phyloP scores from a whole-genome alignment of 2,329 filamentous ascomycete genomes.

The Atkinsonella texensis region DNA sequence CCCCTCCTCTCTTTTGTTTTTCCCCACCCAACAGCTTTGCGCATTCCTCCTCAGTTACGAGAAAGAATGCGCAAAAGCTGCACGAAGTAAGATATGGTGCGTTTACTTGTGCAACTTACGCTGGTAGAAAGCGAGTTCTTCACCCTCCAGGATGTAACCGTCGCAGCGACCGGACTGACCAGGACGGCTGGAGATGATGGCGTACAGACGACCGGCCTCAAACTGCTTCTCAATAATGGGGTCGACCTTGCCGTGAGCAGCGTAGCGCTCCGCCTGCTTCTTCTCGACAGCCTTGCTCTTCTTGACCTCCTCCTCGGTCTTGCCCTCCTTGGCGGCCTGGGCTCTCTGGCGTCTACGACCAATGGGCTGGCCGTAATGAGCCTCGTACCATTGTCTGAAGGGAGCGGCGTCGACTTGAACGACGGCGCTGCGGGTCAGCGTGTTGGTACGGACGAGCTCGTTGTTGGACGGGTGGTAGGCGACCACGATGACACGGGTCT shows the following conservation, averaged over 20 bases:
- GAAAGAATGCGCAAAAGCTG: not conserved
- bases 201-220: conserved; percentile 95
- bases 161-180: conserved; percentile 95
- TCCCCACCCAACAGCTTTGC: not conserved
- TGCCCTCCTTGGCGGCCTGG: conserved; percentile 44
- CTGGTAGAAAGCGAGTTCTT: conserved; percentile 99
- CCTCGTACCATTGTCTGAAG: conserved; percentile 99
- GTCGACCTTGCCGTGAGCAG: conserved; percentile 86
- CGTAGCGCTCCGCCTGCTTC: conserved; percentile 86
- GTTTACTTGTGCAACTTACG: conserved; percentile 96
- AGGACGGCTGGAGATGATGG: conserved; percentile 82
- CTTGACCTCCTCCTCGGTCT: conserved; percentile 61
- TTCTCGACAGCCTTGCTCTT: conserved; percentile 93
- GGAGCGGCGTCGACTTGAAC: conserved; percentile 98
- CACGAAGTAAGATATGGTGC: not conserved
- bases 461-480: conserved; percentile 99
- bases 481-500: conserved; percentile 97
- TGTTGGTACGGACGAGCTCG: conserved; percentile 99
- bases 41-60: conserved; percentile 8
- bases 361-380: conserved; percentile 88
- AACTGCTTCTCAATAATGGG: conserved; percentile 91
- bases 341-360: conserved; percentile 89
- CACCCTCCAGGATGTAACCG: conserved; percentile 97
- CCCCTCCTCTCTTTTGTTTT: not conserved
- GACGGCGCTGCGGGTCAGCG: conserved; percentile 96